phyloP scores from a whole-genome alignment of 2,329 filamentous ascomycete genomes.

The Fusarium scirpi region DNA sequence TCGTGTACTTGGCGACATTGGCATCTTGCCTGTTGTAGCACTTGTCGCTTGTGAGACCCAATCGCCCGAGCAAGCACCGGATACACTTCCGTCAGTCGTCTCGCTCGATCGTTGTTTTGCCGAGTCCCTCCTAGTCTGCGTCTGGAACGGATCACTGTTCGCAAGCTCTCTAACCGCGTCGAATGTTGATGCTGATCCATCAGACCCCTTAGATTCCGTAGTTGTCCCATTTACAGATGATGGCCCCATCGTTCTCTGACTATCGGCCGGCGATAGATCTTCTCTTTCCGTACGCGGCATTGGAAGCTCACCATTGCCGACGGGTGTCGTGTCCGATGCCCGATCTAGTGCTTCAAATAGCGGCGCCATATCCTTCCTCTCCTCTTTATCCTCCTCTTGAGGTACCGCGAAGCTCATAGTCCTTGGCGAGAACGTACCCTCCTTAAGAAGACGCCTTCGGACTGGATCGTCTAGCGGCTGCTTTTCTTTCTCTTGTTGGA shows the following conservation, averaged over 20 bases:
- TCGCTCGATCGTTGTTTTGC: slow-evolving; percentile 70
- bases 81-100: slow-evolving; percentile 70
- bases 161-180: slow-evolving; percentile 62
- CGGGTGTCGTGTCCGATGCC: slow-evolving; percentile 37
- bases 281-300: slow-evolving; percentile 45
- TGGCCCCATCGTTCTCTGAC: slow-evolving; percentile 48
- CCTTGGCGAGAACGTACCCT: slow-evolving; percentile 60
- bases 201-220: slow-evolving; percentile 56
- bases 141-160: slow-evolving; percentile 63
- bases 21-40: slow-evolving; percentile 72
- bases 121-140: slow-evolving; percentile 51
- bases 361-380: slow-evolving; percentile 37
- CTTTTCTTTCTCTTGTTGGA: slow-evolving; percentile 72
- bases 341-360: slow-evolving; percentile 35
- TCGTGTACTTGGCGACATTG: slow-evolving; percentile 73
- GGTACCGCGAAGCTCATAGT: slow-evolving; percentile 57
- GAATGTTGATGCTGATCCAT: slow-evolving; percentile 59
- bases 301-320: slow-evolving; percentile 40
- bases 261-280: slow-evolving; percentile 45
- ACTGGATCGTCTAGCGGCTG: slow-evolving; percentile 54
- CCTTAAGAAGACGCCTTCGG: slow-evolving; percentile 52
- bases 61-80: slow-evolving; percentile 66
- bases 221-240: slow-evolving; percentile 37
- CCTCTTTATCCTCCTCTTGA: slow-evolving; percentile 45
- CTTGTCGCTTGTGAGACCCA: slow-evolving; percentile 74